These are phyloP conservation scores for Thuja plicata DNA, from an alignment of 83 land plant species.

Conservation along the genomic window DNA sequence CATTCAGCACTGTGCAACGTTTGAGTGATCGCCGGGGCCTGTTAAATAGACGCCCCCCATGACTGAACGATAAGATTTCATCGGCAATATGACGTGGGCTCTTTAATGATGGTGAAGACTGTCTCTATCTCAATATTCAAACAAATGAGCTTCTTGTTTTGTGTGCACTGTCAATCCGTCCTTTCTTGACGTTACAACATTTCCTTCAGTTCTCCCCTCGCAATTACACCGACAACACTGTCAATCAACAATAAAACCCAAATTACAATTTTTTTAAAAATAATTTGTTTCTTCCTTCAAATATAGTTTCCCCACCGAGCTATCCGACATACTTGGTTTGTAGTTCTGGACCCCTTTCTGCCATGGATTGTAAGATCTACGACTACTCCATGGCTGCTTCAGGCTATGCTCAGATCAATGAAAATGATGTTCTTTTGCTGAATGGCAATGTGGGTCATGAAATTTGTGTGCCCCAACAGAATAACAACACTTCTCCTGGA, in stretches of 20 bases:
- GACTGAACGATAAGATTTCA: background rate
- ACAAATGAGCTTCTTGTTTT: background rate
- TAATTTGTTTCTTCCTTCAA: background rate
- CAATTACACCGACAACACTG: constrained; percentile 1
- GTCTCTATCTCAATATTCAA: background rate
- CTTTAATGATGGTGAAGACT: background rate
- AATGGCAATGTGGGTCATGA: background rate
- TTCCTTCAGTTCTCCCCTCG: background rate
- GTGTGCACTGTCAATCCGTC: background rate
- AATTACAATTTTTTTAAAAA: background rate
- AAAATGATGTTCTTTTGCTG: background rate
- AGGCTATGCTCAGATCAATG: background rate
- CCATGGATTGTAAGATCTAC: background rate
- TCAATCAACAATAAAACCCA: background rate
- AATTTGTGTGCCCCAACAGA: background rate
- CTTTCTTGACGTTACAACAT: background rate
- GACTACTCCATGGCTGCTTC: background rate
- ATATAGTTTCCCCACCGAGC: background rate
- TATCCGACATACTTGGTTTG: background rate
- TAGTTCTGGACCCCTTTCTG: background rate
- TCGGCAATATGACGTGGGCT: background rate
- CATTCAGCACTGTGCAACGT: too few species aligned
- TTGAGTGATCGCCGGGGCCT: too few species aligned
- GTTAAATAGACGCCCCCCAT: too few species aligned
- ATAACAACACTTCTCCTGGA: background rate